Conservation (phyloP, 2,329 filamentous ascomycete species). For the Talaromyces amestolkiae region DNA sequence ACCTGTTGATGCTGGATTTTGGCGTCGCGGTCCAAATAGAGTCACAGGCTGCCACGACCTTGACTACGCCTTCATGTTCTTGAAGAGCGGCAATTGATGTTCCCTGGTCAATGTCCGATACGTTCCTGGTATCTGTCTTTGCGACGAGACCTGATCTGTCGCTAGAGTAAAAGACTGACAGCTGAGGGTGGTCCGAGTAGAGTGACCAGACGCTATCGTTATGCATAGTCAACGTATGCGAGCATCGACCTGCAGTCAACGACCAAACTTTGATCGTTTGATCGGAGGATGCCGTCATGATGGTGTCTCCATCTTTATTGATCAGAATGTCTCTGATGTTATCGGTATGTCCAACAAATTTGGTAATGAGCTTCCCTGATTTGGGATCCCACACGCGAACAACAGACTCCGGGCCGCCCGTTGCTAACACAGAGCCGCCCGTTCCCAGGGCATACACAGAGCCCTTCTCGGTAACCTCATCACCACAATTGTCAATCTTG, state of each 20-base stretch:
- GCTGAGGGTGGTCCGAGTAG: constrained; percentile 79
- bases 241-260: constrained; percentile 87
- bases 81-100: constrained; percentile 86
- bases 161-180: constrained; percentile 90
- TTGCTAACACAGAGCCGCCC: constrained; percentile 77
- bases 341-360: constrained; percentile 94
- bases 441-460: constrained; percentile 89
- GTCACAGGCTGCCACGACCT: constrained; percentile 63
- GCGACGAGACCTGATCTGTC: constrained; percentile 91
- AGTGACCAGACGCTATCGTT: constrained; percentile 97
- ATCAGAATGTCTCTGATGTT: constrained; percentile 89
- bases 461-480: constrained; percentile 82
- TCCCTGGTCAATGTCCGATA: constrained; percentile 78
- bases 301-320: constrained; percentile 81
- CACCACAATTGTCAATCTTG: constrained; percentile 72
- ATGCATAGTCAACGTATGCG: constrained; percentile 98
- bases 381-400: constrained; percentile 89
- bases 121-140: constrained; percentile 84
- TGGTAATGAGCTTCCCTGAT: constrained; percentile 85
- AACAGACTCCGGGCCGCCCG: constrained; percentile 89
- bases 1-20: constrained; percentile 87
- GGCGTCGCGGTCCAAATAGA: constrained; percentile 89
- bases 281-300: constrained; percentile 92
- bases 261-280: constrained; percentile 99
- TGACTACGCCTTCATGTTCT: constrained; percentile 72